Evolutionary conservation across 2,329 filamentous ascomycete species (phyloP), one percentile per base, ranked within the genome.

Genomic region (Fusarium secorum): DNA sequence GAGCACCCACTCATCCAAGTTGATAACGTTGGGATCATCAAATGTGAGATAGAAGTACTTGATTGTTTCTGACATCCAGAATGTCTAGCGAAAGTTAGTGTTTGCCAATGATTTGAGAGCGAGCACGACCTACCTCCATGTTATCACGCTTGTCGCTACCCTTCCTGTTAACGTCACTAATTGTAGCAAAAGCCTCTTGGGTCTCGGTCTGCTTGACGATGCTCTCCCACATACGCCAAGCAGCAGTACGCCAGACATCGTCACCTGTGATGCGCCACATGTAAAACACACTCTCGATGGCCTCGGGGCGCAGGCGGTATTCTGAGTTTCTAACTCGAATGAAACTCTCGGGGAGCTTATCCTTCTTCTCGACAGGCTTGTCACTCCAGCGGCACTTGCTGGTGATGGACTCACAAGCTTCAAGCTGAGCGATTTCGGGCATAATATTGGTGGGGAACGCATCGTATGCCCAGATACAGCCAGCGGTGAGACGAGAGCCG

Each of bases 41-140:
- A 93, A 94, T 22, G 93, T 86, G 61, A 94, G 80, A 74, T 91
- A 94, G 66, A 93, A 93, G 75, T 94, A 94, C 80, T 94, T 95
- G 71, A 93, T 80, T 42, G 91, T 94, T 83, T 94, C 91, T 6
- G 89, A 89, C 73, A 92, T 83, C 90, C 92, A 94, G 76, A 93
- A 93, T 58, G 85, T 86, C 83, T 85, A 51, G 32, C 33, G 28
- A 44, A 32, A 45, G 61, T 76, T 38, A 77, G 73, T 39, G 39
- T 41, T 39, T 20, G 35, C 61, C 20, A 42, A 13, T 20, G 8
- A 6, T 39, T 32, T 14, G 18, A 26, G 24, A 32, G 15, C 26
- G n/a, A 9, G 13, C 11, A 9, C 3, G 56, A 81, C 81, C 78
- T 84, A 63, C 65, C 80, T 93, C 89, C 88, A 91, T 90, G n/a